Percentiles rank a stretch among this genome's conserved stretches.
Evolutionary conservation across 2,329 filamentous ascomycete genomes (phyloP).

Genomic region (Drechslerella stenobrocha): DNA sequence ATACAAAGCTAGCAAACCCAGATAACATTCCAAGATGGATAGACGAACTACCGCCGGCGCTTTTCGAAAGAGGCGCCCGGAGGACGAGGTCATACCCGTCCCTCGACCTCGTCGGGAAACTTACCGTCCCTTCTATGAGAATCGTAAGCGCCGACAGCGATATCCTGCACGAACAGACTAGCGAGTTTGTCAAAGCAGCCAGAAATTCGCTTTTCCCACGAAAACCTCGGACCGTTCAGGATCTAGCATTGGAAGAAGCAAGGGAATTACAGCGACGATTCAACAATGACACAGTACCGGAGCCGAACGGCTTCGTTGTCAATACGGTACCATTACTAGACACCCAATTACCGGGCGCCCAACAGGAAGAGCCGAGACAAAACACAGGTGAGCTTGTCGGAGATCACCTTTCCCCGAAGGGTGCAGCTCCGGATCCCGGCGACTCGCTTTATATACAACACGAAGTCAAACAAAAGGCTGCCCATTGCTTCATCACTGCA

Average conservation of each 20-base stretch:
- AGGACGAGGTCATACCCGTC: constrained; percentile 27
- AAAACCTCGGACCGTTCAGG: constrained; percentile 5
- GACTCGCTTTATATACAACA: constrained; percentile 25
- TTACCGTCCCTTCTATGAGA: constrained; percentile 31
- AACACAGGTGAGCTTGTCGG: too few relatives aligned
- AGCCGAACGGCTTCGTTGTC: neutral
- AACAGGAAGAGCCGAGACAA: too few relatives aligned
- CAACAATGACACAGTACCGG: constrained; percentile 1
- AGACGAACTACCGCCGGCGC: neutral
- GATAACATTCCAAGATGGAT: constrained; percentile 26
- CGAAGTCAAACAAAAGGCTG: constrained; percentile 14
- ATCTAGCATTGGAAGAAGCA: constrained; percentile 12
- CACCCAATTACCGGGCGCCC: too few relatives aligned
- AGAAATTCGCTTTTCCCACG: constrained; percentile 26
- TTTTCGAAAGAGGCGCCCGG: constrained; percentile 21
- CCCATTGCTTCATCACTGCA: constrained; percentile 23
- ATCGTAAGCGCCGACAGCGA: constrained; percentile 34
- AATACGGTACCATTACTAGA: too few relatives aligned
- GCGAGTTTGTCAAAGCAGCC: constrained; percentile 20
- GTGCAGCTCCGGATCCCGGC: too few relatives aligned
- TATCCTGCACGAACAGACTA: constrained; percentile 25
- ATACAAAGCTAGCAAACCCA: constrained; percentile 21
- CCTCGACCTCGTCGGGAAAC: constrained; percentile 10
- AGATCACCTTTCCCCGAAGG: too few relatives aligned
- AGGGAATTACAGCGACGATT: constrained; percentile 9